Conservation (phyloP, 768 basidiomycete species). For the Termitomyces sp. region DNA sequence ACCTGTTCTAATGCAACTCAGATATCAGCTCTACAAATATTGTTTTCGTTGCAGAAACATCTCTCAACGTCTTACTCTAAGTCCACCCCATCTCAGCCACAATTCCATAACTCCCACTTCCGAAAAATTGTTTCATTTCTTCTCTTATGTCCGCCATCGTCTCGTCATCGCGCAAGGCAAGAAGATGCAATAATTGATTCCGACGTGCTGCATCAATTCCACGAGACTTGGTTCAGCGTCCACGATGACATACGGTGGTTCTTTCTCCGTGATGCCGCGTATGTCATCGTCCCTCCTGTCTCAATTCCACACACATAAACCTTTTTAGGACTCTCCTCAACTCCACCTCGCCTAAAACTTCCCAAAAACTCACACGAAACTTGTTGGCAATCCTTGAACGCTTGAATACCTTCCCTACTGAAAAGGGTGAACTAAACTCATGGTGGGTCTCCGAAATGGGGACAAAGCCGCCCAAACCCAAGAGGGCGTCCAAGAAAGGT, state of each 20-base stretch:
- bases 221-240: conserved; percentile 69
- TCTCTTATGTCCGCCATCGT: conserved; percentile 55
- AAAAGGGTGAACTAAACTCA: conserved; percentile 57
- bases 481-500: conserved; percentile 30
- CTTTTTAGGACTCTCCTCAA: conserved; percentile 26
- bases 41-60: conserved; percentile 73
- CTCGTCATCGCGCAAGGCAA: conserved; percentile 19
- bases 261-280: conserved; percentile 79
- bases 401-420: conserved; percentile 70
- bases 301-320: background rate
- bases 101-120: conserved; percentile 67
- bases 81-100: conserved; percentile 41
- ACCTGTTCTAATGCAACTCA: conserved; percentile 18
- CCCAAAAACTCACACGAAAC: conserved; percentile 36
- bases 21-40: conserved; percentile 68
- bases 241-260: conserved; percentile 87
- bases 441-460: conserved; percentile 80
- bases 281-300: conserved; percentile 18
- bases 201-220: conserved; percentile 60
- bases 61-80: conserved; percentile 62
- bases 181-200: conserved; percentile 36
- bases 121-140: conserved; percentile 56
- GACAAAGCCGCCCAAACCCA: conserved; percentile 47
- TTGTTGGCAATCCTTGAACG: conserved; percentile 62
- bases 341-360: conserved; percentile 21